phyloP scores from a whole-genome alignment of 768 basidiomycete genomes.

The Suillus spraguei region DNA sequence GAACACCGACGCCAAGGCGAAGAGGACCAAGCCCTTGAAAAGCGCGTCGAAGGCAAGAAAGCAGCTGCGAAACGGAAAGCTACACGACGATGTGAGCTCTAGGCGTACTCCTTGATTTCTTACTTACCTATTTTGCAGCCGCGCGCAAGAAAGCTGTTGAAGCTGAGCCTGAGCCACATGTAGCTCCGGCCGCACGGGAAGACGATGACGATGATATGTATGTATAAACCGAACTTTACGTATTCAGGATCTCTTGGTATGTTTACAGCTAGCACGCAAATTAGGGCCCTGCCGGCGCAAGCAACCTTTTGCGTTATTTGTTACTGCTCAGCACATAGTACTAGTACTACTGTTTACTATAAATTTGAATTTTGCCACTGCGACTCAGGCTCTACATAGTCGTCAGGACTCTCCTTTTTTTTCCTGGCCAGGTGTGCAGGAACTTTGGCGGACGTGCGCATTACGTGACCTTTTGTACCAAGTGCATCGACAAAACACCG shows the following conservation, averaged over 20 bases:
- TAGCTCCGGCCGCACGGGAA: conserved; percentile 13
- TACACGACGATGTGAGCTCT: conserved; percentile 44
- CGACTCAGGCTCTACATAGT: too few relatives aligned
- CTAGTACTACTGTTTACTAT: too few relatives aligned
- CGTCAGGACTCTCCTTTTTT: too few relatives aligned
- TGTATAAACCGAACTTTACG: conserved; percentile 12
- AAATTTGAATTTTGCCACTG: too few relatives aligned
- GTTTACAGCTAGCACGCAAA: too few relatives aligned
- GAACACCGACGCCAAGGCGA: conserved; percentile 83
- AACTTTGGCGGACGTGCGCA: too few relatives aligned
- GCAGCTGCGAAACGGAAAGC: conserved; percentile 79
- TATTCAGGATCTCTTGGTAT: neutral
- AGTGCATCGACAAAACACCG: neutral
- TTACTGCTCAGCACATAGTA: too few relatives aligned
- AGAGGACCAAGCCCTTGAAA: conserved; percentile 90
- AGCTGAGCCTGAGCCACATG: conserved; percentile 19
- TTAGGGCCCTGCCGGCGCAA: too few relatives aligned
- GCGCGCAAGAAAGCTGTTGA: conserved; percentile 32
- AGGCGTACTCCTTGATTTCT: too few relatives aligned
- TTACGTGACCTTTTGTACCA: too few relatives aligned
- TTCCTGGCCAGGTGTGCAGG: too few relatives aligned
- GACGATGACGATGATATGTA: conserved; percentile 31
- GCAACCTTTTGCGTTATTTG: too few relatives aligned
- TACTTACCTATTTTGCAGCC: conserved; percentile 18
- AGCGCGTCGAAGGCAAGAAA: conserved; percentile 81